Evolutionary conservation across 2,329 filamentous ascomycete species (phyloP).

Genomic region (Beauveria rudraprayagi): DNA sequence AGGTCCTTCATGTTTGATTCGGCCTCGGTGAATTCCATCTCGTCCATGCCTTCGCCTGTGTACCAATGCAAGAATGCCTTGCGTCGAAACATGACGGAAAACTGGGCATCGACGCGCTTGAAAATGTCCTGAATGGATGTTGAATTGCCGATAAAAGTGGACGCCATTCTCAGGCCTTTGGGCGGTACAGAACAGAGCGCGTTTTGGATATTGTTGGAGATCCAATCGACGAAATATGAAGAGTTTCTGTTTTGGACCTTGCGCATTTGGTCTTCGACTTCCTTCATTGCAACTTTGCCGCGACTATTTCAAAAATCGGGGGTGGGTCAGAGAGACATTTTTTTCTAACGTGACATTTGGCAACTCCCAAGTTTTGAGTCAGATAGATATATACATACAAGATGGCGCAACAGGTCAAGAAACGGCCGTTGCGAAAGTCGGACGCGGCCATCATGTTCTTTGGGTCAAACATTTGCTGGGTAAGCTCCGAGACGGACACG

Average conservation of each 20-base stretch:
- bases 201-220: conserved; percentile 99
- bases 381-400: conserved; percentile 38
- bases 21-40: conserved; percentile 99
- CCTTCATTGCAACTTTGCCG: conserved; percentile 99
- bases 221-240: conserved; percentile 99
- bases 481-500: conserved; percentile 93
- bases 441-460: conserved; percentile 99
- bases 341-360: conserved; percentile 29
- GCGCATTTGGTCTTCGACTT: conserved; percentile 99
- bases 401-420: conserved; percentile 98
- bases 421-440: conserved; percentile 99
- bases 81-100: conserved; percentile 99
- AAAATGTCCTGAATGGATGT: conserved; percentile 99
- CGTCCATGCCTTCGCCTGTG: conserved; percentile 99
- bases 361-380: neutral
- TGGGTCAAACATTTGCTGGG: conserved; percentile 99
- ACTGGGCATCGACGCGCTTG: conserved; percentile 99
- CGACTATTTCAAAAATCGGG: conserved; percentile 47
- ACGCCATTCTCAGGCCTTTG: conserved; percentile 96
- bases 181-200: conserved; percentile 98
- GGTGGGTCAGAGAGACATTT: neutral
- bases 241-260: conserved; percentile 99
- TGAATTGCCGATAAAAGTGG: conserved; percentile 98
- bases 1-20: conserved; percentile 99
- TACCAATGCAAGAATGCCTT: conserved; percentile 99